Percentiles rank a stretch among this genome's conserved stretches.
Evolutionary conservation across 257 asterid species (phyloP).

Genomic region (Solanum virginianum): DNA sequence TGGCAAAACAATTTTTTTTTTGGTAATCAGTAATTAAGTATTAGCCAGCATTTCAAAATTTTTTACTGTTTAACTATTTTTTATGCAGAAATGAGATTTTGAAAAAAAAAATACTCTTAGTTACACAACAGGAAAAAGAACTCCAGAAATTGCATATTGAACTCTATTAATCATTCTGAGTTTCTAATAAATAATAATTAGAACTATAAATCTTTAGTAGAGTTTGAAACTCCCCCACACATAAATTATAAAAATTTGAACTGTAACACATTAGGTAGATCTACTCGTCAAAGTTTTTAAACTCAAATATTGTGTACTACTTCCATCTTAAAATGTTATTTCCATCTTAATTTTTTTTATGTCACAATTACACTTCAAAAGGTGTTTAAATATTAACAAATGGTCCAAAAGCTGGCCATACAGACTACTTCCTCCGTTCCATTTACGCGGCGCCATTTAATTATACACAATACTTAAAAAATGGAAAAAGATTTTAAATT

Average conservation of each 20-base stretch:
- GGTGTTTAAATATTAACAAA: neutral
- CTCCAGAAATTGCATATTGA: neutral
- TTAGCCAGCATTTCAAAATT: neutral
- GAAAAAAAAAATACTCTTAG: neutral
- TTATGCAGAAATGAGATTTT: neutral
- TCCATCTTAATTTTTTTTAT: neutral
- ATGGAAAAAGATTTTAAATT: too few species aligned
- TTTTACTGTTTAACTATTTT: neutral
- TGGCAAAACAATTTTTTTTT: neutral
- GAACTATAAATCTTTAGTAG: neutral
- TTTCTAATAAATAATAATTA: neutral
- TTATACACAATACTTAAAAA: too few species aligned
- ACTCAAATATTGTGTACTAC: neutral
- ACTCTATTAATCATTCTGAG: neutral
- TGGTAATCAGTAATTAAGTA: neutral
- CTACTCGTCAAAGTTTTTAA: neutral
- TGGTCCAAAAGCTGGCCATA: neutral
- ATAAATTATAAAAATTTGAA: neutral
- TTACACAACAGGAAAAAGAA: neutral
- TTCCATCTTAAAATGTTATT: neutral
- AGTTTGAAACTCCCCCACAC: neutral
- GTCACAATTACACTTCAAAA: neutral
- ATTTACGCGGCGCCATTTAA: too few species aligned
- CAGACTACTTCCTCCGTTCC: neutral
- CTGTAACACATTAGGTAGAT: neutral